Conservation (phyloP, 768 basidiomycete genomes). For the Rhodotorula babjevae region DNA sequence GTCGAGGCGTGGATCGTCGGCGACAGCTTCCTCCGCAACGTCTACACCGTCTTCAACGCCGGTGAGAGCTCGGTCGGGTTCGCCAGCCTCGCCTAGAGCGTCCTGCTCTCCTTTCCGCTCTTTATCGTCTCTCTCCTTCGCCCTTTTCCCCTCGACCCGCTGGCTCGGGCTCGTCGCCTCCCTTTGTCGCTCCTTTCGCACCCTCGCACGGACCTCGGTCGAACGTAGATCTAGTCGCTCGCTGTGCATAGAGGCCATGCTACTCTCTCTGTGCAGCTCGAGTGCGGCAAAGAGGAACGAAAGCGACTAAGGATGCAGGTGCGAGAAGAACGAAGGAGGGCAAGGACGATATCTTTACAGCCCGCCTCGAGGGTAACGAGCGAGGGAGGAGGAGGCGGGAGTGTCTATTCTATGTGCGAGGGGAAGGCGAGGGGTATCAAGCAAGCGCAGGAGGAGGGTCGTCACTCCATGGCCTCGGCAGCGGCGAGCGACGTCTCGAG, state of each 20-base stretch:
- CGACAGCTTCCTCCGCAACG: slow-evolving; percentile 36
- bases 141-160: background rate
- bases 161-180: background rate
- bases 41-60: slow-evolving; percentile 36
- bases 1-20: slow-evolving; percentile 36
- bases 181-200: background rate
- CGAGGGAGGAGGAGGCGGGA: background rate
- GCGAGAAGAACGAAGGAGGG: background rate
- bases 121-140: background rate
- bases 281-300: too few species aligned
- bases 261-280: too few species aligned
- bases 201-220: background rate
- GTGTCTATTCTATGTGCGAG: background rate
- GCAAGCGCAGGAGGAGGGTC: background rate
- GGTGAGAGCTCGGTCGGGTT: slow-evolving; percentile 37
- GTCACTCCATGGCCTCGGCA: slow-evolving; percentile 25
- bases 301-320: too few species aligned
- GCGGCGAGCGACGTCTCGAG: slow-evolving; percentile 11
- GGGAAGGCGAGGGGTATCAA: background rate
- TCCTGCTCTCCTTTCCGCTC: too few species aligned
- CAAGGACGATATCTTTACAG: too few species aligned
- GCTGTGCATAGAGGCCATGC: too few species aligned
- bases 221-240: background rate
- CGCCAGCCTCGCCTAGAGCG: slow-evolving; percentile 14
- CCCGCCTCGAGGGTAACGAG: background rate